phyloP scores from a whole-genome alignment of 1,284 basidiomycete genomes.

The Ceratobasidium sp. region DNA sequence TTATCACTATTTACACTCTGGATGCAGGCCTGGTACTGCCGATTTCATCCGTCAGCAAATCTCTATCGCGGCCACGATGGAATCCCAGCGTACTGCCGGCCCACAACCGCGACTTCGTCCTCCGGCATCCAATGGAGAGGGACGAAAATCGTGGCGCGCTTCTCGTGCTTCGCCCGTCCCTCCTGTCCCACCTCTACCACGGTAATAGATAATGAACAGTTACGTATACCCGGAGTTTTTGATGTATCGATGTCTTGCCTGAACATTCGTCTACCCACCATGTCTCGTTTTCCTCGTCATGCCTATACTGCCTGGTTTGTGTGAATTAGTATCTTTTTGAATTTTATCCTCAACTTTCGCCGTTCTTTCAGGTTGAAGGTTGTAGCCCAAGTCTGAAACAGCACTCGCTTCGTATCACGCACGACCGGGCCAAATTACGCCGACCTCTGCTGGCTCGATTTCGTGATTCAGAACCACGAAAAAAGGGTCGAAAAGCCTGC shows the following conservation, averaged over 20 bases:
- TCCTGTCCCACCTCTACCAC: conserved; percentile 43
- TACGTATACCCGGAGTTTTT: conserved; percentile 21
- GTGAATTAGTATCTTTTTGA: conserved; percentile 26
- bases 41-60: conserved; percentile 45
- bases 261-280: conserved; percentile 15
- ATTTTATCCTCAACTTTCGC: not conserved
- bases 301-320: conserved; percentile 7
- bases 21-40: conserved; percentile 21
- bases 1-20: not conserved
- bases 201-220: conserved; percentile 16
- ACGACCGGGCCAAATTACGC: too few relatives aligned
- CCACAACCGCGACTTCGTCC: conserved; percentile 34
- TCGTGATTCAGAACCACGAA: too few relatives aligned
- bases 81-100: conserved; percentile 27
- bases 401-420: too few relatives aligned
- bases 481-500: too few relatives aligned
- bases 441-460: too few relatives aligned
- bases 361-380: too few relatives aligned
- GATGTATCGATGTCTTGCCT: conserved; percentile 21
- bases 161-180: conserved; percentile 43
- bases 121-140: conserved; percentile 32
- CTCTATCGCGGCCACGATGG: conserved; percentile 34
- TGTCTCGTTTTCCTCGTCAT: conserved; percentile 24
- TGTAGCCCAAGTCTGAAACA: too few relatives aligned
- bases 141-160: conserved; percentile 34